Evolutionary conservation across 108 stramenopile species (phyloP).

Genomic region (Cyclotella distinguenda): DNA sequence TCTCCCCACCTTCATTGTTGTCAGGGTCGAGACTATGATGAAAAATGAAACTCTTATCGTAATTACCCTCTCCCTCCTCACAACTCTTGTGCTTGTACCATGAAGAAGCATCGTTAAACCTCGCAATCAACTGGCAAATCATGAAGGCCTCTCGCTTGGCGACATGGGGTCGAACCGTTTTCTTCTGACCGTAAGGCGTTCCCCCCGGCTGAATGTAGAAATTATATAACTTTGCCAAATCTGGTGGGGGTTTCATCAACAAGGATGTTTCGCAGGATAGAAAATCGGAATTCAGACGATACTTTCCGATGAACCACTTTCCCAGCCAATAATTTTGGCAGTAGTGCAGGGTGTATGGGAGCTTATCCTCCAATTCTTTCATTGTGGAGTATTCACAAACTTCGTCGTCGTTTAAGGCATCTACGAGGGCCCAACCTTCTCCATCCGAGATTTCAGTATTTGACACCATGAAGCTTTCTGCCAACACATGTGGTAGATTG

Average conservation of each 20-base stretch:
- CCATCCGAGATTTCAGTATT: slow-evolving; percentile 41
- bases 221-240: slow-evolving; percentile 55
- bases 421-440: slow-evolving; percentile 71
- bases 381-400: slow-evolving; percentile 51
- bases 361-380: slow-evolving; percentile 29
- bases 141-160: slow-evolving; percentile 67
- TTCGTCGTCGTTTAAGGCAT: slow-evolving; percentile 36
- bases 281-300: slow-evolving; percentile 68
- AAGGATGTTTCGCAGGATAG: slow-evolving; percentile 70
- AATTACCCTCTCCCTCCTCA: slow-evolving; percentile 57
- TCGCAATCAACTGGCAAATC: slow-evolving; percentile 66
- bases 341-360: slow-evolving; percentile 59
- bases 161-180: slow-evolving; percentile 26
- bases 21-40: slow-evolving; percentile 49
- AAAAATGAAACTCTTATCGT: slow-evolving; percentile 63
- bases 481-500: slow-evolving; percentile 59
- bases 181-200: slow-evolving; percentile 32
- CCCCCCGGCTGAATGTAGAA: slow-evolving; percentile 55
- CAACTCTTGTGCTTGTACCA: slow-evolving; percentile 78
- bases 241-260: slow-evolving; percentile 60
- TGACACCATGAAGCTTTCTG: slow-evolving; percentile 73
- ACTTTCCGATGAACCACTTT: slow-evolving; percentile 78
- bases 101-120: slow-evolving; percentile 73
- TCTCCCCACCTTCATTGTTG: slow-evolving; percentile 44
- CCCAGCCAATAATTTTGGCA: slow-evolving; percentile 58